A percentile compares a stretch with the other conserved stretches of the same genome.
phyloP scores from a whole-genome alignment of 331 rosid genomes.

The Spiraea crenata region DNA sequence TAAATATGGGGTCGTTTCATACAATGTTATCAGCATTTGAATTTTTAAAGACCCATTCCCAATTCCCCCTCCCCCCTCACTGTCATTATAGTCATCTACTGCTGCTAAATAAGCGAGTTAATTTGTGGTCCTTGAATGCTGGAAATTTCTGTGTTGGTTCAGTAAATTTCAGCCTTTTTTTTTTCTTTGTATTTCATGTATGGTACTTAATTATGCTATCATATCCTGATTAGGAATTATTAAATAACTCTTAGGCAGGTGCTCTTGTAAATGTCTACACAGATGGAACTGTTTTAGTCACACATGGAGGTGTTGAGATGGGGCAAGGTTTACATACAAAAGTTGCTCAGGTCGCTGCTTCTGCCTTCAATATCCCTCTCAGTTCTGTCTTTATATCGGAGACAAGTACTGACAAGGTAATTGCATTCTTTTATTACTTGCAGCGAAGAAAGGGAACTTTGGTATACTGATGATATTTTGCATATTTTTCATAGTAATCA shows the following conservation, averaged over 20 bases:
- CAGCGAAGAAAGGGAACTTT: background rate
- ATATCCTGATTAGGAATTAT: constrained; percentile 16
- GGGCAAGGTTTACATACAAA: constrained; percentile 98
- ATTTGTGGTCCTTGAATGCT: background rate
- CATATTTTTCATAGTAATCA: background rate
- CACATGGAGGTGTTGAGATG: constrained; percentile 98
- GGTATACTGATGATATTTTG: background rate
- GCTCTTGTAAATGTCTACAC: constrained; percentile 96
- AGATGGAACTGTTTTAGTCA: constrained; percentile 92
- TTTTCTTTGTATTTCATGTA: background rate
- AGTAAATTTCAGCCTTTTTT: background rate
- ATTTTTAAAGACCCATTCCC: background rate
- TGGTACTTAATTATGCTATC: constrained; percentile 9
- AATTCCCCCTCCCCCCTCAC: background rate
- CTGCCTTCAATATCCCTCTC: constrained; percentile 85
- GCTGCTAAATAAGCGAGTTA: background rate
- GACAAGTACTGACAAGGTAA: constrained; percentile 94
- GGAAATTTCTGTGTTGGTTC: background rate
- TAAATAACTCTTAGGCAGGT: constrained; percentile 70
- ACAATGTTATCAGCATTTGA: background rate
- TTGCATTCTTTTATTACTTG: background rate
- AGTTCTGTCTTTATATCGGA: constrained; percentile 89
- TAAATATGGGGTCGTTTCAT: background rate
- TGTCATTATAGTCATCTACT: background rate
- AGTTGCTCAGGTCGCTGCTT: constrained; percentile 95